These are phyloP conservation scores for Pestalotiopsis sp. DNA, from an alignment of 2,329 filamentous ascomycete genomes.

Conservation along the genomic window DNA sequence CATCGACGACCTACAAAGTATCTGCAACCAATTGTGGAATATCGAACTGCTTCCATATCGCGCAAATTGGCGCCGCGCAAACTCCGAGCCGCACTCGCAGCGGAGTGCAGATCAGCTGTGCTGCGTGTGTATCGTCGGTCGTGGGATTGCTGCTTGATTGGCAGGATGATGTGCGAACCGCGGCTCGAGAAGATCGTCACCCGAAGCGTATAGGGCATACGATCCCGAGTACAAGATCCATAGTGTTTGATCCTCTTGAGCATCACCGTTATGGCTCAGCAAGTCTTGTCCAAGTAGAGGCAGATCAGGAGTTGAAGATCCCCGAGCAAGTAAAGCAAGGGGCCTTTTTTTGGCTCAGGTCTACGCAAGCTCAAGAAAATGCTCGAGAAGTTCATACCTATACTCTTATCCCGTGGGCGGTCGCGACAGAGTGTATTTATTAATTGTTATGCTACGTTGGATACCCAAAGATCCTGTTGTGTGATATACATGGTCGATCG, in stretches of 20 bases:
- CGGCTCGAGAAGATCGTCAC: neutral
- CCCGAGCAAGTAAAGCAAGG: too few relatives aligned
- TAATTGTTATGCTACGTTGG: too few relatives aligned
- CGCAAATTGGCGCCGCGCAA: neutral
- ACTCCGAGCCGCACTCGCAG: constrained; percentile 1
- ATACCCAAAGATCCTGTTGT: too few relatives aligned
- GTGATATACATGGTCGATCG: too few relatives aligned
- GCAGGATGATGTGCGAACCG: constrained; percentile 18
- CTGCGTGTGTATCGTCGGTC: neutral
- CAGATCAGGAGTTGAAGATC: too few relatives aligned
- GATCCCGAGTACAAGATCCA: neutral
- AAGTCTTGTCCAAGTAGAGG: too few relatives aligned
- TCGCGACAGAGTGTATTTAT: neutral
- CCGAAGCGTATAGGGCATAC: neutral
- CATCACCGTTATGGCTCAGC: too few relatives aligned
- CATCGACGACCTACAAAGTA: neutral
- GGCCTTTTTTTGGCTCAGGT: neutral
- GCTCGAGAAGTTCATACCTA: too few relatives aligned
- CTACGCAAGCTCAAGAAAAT: too few relatives aligned
- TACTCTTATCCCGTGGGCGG: neutral
- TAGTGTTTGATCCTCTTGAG: constrained; percentile 4
- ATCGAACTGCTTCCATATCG: neutral
- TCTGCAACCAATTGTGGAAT: neutral
- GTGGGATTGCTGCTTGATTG: constrained; percentile 19
- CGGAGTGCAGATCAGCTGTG: constrained; percentile 4